Base-by-base conservation (phyloP, 2,329 filamentous ascomycete genomes). In the Alternaria sp. region DNA sequence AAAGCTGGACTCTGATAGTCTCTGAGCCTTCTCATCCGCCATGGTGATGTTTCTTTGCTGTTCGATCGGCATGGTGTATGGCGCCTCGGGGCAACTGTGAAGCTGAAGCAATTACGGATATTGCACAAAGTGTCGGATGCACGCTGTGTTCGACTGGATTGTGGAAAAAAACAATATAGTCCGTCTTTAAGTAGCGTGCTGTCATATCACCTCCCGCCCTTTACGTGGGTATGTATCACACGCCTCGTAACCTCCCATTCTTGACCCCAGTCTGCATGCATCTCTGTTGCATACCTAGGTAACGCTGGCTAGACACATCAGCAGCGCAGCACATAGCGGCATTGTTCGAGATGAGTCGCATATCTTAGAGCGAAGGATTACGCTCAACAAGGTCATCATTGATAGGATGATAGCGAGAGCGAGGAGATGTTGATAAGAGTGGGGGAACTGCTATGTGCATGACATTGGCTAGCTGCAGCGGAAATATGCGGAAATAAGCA, bases 361-460 rank as follows among this genome's bases (percentile, higher is more conserved):
- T 12, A 14, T 6, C 20, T 5, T n/a, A n/a, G 24, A 2, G n/a
- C 9, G n/a, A 42, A 20, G 38, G 49, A 41, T 41, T n/a, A 24
- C n/a, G 5, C 20, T 43, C 8, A 12, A 42, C 7, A 4, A 14
- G 47, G 5, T 18, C 18, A 12, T 46, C 7, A 39, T 51, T 32
- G 55, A 60, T 60, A 56, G 32, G 28, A 34, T 39, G 47, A 42
- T 42, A 56, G 32, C 30, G 32, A 8, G 0, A 22, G 14, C 8
- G 32, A 36, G 12, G 32, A 36, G 32, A 36, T 16, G 32, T n/a
- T 39, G 53, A 48, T 61, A 57, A 61, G 47, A 57, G 58, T 61
- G 53, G 53, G 58, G 58, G 47, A 51, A 16, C 47, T 8, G 26
- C n/a, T 18, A 32, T 20, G 26, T 32, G n/a, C 53, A 47, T 38